Conservation (phyloP, 2,329 filamentous ascomycete genomes). For the Nothopassalora personata region DNA sequence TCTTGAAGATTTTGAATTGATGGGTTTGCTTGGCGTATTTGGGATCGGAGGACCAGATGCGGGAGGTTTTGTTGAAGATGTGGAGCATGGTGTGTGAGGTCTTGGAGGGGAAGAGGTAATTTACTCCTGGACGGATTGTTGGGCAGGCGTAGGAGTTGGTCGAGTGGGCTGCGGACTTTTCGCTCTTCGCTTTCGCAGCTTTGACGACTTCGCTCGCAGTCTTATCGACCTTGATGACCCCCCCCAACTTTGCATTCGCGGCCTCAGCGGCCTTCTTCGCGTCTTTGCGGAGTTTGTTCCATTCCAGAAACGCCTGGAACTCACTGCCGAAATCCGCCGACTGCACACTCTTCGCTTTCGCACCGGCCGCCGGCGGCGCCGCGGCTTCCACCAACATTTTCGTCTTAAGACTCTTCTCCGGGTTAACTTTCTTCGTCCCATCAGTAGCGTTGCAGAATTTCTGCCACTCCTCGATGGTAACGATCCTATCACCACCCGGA, state of each 20-base stretch:
- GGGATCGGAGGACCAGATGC: slow-evolving; percentile 26
- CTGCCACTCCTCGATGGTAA: background rate
- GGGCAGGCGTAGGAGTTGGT: slow-evolving; percentile 12
- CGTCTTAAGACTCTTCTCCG: background rate
- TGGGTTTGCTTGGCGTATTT: slow-evolving; percentile 8
- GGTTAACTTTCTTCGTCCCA: background rate
- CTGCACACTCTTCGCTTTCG: background rate
- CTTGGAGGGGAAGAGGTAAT: slow-evolving; percentile 27
- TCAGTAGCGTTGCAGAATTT: background rate
- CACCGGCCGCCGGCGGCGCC: no score
- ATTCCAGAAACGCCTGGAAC: background rate
- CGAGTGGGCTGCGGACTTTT: background rate
- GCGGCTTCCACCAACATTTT: background rate
- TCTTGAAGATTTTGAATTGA: slow-evolving; percentile 32
- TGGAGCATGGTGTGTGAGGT: slow-evolving; percentile 27
- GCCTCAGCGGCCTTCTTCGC: background rate
- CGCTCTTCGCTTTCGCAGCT: background rate
- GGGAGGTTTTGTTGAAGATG: slow-evolving; percentile 25
- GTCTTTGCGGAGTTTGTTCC: background rate
- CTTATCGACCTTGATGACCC: background rate
- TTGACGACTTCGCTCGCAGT: background rate
- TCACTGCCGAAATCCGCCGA: background rate
- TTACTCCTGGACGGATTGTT: slow-evolving; percentile 19
- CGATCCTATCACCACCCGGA: background rate
- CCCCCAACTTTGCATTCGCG: background rate